Percentiles rank a stretch among this genome's conserved stretches.
Conservation (phyloP, 1,139 yeast genomes). For the Zhuliangozyma parablackwelliae region DNA sequence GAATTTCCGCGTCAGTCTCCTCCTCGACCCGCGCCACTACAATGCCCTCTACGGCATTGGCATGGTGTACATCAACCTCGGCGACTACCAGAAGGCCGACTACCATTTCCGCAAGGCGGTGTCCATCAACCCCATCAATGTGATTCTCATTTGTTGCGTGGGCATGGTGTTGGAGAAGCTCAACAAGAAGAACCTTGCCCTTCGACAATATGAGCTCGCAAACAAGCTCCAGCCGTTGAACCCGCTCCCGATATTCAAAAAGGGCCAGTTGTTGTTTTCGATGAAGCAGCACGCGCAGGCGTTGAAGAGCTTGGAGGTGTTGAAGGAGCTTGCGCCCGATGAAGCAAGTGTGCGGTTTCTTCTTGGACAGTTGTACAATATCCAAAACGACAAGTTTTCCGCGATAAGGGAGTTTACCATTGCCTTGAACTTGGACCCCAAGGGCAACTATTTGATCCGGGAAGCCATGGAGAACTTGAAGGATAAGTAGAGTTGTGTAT, state of each 20-base stretch:
- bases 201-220: conserved; percentile 81
- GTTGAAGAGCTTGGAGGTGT: conserved; percentile 63
- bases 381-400: conserved; percentile 65
- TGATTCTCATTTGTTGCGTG: conserved; percentile 84
- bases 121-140: conserved; percentile 84
- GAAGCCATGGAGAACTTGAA: conserved; percentile 69
- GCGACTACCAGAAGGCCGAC: conserved; percentile 80
- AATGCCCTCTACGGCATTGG: conserved; percentile 97
- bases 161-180: conserved; percentile 89
- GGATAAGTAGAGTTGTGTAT: conserved; percentile 11
- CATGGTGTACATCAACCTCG: conserved; percentile 85
- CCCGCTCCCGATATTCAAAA: conserved; percentile 83
- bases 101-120: conserved; percentile 85
- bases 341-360: conserved; percentile 92
- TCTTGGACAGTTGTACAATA: conserved; percentile 81
- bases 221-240: conserved; percentile 79
- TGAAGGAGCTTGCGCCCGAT: conserved; percentile 79
- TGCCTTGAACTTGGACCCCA: conserved; percentile 90
- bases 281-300: conserved; percentile 73
- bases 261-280: conserved; percentile 75
- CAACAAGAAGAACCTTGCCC: conserved; percentile 65
- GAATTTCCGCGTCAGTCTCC: conserved; percentile 73
- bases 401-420: conserved; percentile 86
- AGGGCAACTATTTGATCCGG: conserved; percentile 81
- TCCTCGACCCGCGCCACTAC: conserved; percentile 78